These are phyloP conservation scores for Jackrogersella multiformis DNA, from an alignment of 495 filamentous ascomycete genomes.

Conservation along the genomic window DNA sequence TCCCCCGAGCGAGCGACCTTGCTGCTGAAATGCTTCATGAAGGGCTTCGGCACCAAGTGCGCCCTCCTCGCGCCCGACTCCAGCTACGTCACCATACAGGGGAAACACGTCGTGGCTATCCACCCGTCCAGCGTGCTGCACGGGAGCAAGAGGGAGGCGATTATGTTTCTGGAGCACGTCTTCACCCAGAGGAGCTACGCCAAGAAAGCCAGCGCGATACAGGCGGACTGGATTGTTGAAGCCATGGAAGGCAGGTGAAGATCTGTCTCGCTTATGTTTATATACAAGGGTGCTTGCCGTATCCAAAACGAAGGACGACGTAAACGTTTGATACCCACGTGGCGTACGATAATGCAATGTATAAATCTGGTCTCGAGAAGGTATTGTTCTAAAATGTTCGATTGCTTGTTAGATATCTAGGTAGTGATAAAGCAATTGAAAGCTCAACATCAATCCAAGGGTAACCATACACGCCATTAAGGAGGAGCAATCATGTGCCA, in stretches of 20 bases:
- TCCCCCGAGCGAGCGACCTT: conserved; percentile 62
- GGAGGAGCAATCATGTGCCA: no score
- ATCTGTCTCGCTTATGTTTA: no score
- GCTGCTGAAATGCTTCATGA: conserved; percentile 82
- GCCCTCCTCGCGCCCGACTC: conserved; percentile 84
- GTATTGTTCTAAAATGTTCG: no score
- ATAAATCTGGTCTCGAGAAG: no score
- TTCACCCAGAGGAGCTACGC: conserved; percentile 94
- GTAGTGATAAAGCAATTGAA: no score
- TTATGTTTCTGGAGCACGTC: conserved; percentile 96
- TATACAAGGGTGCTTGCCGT: background rate
- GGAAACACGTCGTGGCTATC: conserved; percentile 86
- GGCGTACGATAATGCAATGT: background rate
- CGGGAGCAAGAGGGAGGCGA: conserved; percentile 88
- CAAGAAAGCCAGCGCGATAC: conserved; percentile 84
- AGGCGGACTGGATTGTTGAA: conserved; percentile 87
- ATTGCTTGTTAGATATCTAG: background rate
- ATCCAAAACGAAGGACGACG: background rate
- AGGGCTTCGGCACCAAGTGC: conserved; percentile 82
- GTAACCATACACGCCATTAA: no score
- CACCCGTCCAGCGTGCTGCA: conserved; percentile 89
- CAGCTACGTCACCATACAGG: conserved; percentile 83
- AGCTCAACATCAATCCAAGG: no score
- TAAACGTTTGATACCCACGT: background rate
- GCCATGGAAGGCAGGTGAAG: conserved; percentile 57